Conservation (phyloP, 208 protist species). For the Trichomonas tenax region DNA sequence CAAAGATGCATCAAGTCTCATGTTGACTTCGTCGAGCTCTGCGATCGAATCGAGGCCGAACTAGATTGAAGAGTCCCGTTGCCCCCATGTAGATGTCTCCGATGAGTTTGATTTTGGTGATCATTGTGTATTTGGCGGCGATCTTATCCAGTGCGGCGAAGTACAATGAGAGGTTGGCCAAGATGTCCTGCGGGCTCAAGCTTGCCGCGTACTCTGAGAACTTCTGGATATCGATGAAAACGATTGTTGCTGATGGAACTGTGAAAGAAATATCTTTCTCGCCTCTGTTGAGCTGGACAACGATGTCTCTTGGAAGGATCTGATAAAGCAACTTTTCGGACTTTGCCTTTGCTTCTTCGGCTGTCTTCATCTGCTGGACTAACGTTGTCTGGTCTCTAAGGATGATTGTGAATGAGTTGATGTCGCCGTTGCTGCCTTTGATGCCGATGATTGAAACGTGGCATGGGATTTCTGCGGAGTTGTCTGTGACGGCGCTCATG, state of each 20-base stretch:
- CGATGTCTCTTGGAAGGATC: neutral
- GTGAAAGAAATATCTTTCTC: neutral
- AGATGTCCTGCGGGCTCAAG: neutral
- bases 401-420: neutral
- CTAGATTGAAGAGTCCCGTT: neutral
- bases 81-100: neutral
- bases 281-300: neutral
- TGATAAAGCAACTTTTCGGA: neutral
- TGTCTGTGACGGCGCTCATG: neutral
- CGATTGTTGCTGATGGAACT: neutral
- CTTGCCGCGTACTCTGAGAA: neutral
- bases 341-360: neutral
- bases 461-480: neutral
- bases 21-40: neutral
- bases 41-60: neutral
- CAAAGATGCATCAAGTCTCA: neutral
- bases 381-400: neutral
- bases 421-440: neutral
- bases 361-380: neutral
- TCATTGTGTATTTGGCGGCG: neutral
- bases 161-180: neutral
- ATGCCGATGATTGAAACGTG: neutral
- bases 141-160: neutral
- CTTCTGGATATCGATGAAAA: neutral
- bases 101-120: neutral